Evolutionary conservation across 176 grass and related monocot genomes (phyloP), one percentile per base, ranked within the genome.

Genomic region (Chrysopogon serrulatus): DNA sequence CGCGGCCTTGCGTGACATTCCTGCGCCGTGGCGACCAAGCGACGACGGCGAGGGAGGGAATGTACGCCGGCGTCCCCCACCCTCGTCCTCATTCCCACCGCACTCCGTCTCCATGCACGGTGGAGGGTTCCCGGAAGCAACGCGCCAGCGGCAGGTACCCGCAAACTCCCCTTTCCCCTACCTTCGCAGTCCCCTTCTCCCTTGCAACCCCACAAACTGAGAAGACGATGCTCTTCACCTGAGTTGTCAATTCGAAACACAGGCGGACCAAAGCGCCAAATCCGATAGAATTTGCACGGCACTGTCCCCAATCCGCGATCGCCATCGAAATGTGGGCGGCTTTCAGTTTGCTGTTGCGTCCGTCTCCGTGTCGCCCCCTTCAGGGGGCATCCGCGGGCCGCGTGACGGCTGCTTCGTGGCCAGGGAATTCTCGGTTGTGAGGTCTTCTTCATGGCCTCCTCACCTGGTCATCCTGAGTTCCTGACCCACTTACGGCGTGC

Each of bases 331-430:
- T 21, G 54, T 61, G 67, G 76, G 53, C n/a, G 42, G 68, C 56
- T 14, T 31, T 51, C 33, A 39, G 31, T 79, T 9, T 15, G 56
- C 39, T 79, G 65, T 16, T 48, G 76, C 31, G 30, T 48, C 41
- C 54, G 17, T 73, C 43, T 66, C 44, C 59, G 4, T 86, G 75
- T 44, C 44, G 36, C 26, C 34, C 42, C 67, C 27, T 80, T 17
- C n/a, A 18, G 57, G 43, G 42, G 17, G 43, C 68, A 80, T 33
- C 77, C 43, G 41, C 17, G 84, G 67, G 66, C 16, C 39, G 39
- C 74, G 65, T 69, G 61, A 31, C 54, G 51, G 42, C 43, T 27
- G 60, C 56, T 80, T 80, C 24, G 84, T 40, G 68, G 43, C 32
- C 43, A 54, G 18, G 59, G 68, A 49, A 63, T 61, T 7, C n/a